Base-by-base conservation (phyloP, 2,329 filamentous ascomycete genomes). In the Calonectria naviculata region DNA sequence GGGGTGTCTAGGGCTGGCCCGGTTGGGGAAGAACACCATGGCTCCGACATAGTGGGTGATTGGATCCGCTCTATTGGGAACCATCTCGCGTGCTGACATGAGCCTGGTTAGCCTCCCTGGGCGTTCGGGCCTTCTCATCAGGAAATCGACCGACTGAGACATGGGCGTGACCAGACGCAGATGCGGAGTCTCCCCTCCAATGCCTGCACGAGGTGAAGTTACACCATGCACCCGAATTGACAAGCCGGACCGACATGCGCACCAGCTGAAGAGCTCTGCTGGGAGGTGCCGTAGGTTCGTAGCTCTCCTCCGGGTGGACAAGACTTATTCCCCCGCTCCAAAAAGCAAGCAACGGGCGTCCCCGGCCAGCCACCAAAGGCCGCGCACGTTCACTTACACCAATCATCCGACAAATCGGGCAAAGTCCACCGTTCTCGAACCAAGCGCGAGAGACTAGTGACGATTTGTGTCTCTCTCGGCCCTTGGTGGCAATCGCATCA, bases 51-150 rank as follows among this genome's bases (percentile, higher is more conserved):
- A 13, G 56, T 13, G 19, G 38, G 17, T 10, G 24, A 28, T 19
- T 36, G 24, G 56, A 6, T 12, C 56, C 56, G 19, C 29, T 8
- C 38, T 61, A 44, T 38, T 61, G 36, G 36, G 56, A 44, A 58
- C 31, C 52, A 58, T 12, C 21, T 28, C 36, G 36, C 17, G 36
- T 31, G 17, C 56, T 42, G 24, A 34, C 19, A n/a, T 41, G 26
- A 42, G 41, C 21, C 42, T 49, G 46, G 28, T 54, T 54, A 60
- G 60, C 41, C 26, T 42, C 41, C 31, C 49, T 34, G 24, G 52
- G 38, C 24, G 31, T 65, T 69, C 67, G 67, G 67, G 67, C 61
- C 67, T 69, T 42, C 44, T 65, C 61, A 3, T 36, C n/a, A 10
- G 19, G 6, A 17, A 15, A 44, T 24, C 44, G 65, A 62, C 38